A percentile compares a stretch with the other conserved stretches of the same genome.
These are phyloP conservation scores for Candida coquimbonensis DNA, from an alignment of 805 yeast genomes.

Conservation along the genomic window DNA sequence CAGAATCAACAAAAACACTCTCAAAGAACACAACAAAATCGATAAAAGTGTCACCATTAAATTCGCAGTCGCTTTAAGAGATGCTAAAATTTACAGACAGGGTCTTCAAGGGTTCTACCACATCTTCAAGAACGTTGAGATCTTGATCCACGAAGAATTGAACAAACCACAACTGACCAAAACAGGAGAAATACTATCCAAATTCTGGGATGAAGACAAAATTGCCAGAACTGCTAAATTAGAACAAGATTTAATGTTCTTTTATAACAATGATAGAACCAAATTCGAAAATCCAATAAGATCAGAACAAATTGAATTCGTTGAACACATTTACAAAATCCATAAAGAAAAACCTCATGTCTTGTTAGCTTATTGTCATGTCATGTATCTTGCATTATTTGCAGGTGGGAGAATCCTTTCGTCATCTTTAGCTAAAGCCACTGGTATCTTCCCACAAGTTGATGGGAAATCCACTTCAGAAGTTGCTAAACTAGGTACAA, in stretches of 20 bases:
- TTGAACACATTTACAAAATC: conserved; percentile 48
- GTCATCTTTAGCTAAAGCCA: conserved; percentile 55
- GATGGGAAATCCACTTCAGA: conserved; percentile 61
- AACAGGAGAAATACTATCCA: conserved; percentile 37
- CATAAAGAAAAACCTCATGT: conserved; percentile 61
- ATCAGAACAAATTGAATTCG: conserved; percentile 55
- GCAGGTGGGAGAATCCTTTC: conserved; percentile 80
- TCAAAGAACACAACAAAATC: conserved; percentile 57
- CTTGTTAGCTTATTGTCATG: conserved; percentile 76
- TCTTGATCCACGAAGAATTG: conserved; percentile 39
- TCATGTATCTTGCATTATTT: conserved; percentile 75
- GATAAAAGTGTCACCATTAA: conserved; percentile 63
- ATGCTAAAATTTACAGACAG: conserved; percentile 71
- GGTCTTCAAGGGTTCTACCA: conserved; percentile 71
- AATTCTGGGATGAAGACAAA: conserved; percentile 61
- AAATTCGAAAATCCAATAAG: conserved; percentile 55
- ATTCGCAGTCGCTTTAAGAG: conserved; percentile 69
- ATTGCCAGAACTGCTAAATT: conserved; percentile 53
- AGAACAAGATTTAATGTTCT: conserved; percentile 57
- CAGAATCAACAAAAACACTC: conserved; percentile 68
- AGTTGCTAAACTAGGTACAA: conserved; percentile 54
- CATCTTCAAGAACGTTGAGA: conserved; percentile 59
- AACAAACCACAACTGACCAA: conserved; percentile 22
- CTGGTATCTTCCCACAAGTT: conserved; percentile 70
- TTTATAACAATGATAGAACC: conserved; percentile 47